These are phyloP conservation scores for Hemerocallis citrina DNA, from an alignment of 106 monocot species.

Conservation along the genomic window DNA sequence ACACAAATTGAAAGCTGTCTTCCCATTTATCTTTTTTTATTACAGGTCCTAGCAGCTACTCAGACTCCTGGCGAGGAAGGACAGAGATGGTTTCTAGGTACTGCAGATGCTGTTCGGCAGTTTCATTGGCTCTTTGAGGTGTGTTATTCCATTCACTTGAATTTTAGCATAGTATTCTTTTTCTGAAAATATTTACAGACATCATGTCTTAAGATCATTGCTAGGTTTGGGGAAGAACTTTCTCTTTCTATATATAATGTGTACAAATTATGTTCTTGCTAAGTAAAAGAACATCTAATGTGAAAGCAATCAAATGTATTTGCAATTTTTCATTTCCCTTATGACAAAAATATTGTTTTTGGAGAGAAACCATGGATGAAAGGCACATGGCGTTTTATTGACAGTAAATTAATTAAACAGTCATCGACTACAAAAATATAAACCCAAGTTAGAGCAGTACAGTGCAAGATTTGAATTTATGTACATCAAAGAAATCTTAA, in stretches of 20 bases:
- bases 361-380: no score
- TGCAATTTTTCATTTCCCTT: no score
- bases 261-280: no score
- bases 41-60: slow-evolving; percentile 81
- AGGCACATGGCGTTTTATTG: no score
- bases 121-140: slow-evolving; percentile 97
- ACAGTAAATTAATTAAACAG: no score
- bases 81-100: slow-evolving; percentile 84
- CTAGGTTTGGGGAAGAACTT: not conserved
- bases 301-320: not conserved
- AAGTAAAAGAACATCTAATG: not conserved
- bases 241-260: not conserved
- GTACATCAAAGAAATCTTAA: no score
- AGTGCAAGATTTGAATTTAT: no score
- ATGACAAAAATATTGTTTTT: no score
- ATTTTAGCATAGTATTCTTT: not conserved
- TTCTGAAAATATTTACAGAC: not conserved
- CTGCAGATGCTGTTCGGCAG: slow-evolving; percentile 91
- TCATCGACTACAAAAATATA: no score
- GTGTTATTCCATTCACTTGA: not conserved
- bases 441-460: no score
- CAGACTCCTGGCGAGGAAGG: slow-evolving; percentile 82
- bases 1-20: not conserved
- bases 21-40: not conserved
- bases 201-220: not conserved